Percentiles rank a stretch among this genome's conserved stretches.
These are phyloP conservation scores for Phytophthora foliorum DNA, from an alignment of 352 stramenopile species.

Conservation along the genomic window DNA sequence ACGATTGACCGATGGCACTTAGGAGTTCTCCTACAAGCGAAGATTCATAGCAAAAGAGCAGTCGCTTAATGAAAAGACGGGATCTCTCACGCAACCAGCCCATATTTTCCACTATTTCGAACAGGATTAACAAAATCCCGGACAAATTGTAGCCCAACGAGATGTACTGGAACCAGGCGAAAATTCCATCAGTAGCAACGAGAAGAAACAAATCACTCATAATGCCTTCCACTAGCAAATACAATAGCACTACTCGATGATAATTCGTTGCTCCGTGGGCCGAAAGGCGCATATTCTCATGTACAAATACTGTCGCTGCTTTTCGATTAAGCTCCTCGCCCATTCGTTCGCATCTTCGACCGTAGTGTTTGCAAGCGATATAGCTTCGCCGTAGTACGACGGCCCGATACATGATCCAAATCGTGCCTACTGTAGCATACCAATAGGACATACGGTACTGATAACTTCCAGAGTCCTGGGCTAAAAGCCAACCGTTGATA, in stretches of 20 bases:
- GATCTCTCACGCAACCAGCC: slow-evolving; percentile 1
- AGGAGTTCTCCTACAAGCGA: slow-evolving; percentile 25
- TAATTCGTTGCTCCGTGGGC: slow-evolving; percentile 22
- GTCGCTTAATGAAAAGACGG: slow-evolving; percentile 7
- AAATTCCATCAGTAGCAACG: slow-evolving; percentile 18
- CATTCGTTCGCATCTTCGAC: slow-evolving; percentile 5
- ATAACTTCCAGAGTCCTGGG: slow-evolving; percentile 1
- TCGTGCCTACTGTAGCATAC: slow-evolving; percentile 8
- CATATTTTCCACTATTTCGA: slow-evolving; percentile 29
- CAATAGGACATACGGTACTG: slow-evolving; percentile 18
- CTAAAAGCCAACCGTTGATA: slow-evolving; percentile 13
- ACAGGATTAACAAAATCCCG: slow-evolving; percentile 24
- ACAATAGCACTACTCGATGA: slow-evolving; percentile 22
- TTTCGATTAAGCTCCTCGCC: slow-evolving; percentile 3
- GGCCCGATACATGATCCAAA: slow-evolving; percentile 21
- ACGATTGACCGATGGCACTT: slow-evolving; percentile 3
- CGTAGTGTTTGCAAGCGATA: slow-evolving; percentile 11
- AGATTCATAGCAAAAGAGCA: slow-evolving; percentile 25
- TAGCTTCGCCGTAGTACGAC: slow-evolving; percentile 6
- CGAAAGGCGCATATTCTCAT: slow-evolving; percentile 15
- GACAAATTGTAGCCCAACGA: slow-evolving; percentile 35
- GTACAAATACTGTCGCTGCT: slow-evolving; percentile 6
- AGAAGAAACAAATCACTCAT: slow-evolving; percentile 38
- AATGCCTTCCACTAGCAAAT: slow-evolving; percentile 23
- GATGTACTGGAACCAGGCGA: slow-evolving; percentile 28